Evolutionary conservation across 352 stramenopile species (phyloP).

Genomic region (Phytopythium boreale): DNA sequence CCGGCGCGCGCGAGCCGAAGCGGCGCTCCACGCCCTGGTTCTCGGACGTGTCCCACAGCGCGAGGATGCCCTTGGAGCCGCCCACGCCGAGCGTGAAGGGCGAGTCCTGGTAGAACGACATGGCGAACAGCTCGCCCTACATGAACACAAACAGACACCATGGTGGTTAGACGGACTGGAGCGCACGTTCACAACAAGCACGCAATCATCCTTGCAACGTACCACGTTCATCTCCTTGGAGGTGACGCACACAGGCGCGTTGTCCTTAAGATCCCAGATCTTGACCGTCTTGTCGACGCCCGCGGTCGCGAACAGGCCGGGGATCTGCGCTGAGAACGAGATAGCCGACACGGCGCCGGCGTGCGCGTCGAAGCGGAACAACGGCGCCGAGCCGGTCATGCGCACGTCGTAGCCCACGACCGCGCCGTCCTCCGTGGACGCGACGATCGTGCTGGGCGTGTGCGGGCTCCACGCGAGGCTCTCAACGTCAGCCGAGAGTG

Average conservation of each 20-base stretch:
- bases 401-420: conserved; percentile 95
- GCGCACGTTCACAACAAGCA: too few relatives aligned
- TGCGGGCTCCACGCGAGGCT: conserved; percentile 94
- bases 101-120: conserved; percentile 88
- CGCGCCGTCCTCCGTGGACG: conserved; percentile 93
- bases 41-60: conserved; percentile 89
- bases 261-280: conserved; percentile 93
- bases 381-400: conserved; percentile 88
- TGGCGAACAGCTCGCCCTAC: conserved; percentile 88
- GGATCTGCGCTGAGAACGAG: conserved; percentile 81
- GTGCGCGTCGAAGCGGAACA: conserved; percentile 94
- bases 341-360: conserved; percentile 83
- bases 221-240: conserved; percentile 93
- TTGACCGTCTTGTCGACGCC: conserved; percentile 98
- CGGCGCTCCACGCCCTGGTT: conserved; percentile 82
- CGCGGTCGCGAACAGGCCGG: conserved; percentile 94
- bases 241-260: conserved; percentile 72
- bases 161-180: not conserved
- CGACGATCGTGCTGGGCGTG: conserved; percentile 91
- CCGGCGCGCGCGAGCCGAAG: conserved; percentile 73
- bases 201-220: conserved; percentile 37
- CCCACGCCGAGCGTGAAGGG: conserved; percentile 89
- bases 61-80: conserved; percentile 85
- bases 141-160: conserved; percentile 11
- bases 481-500: conserved; percentile 87